A percentile compares a stretch with the other conserved stretches of the same genome.
Evolutionary conservation across 2,329 filamentous ascomycete genomes (phyloP).

Genomic region (Knoxdaviesia capensis): DNA sequence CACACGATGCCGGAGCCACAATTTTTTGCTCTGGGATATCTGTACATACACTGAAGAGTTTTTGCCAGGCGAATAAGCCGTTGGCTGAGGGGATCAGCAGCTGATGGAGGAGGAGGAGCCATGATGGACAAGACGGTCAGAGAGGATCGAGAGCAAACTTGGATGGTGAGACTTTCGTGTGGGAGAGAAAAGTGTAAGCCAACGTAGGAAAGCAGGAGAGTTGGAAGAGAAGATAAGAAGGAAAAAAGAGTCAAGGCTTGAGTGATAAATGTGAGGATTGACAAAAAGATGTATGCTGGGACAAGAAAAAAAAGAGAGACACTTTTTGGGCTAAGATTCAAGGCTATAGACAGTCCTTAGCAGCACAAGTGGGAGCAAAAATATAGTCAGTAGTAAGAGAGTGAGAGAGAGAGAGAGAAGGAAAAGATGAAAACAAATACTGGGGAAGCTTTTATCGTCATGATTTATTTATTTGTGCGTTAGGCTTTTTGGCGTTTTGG

Average conservation of each 20-base stretch:
- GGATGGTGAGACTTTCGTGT: not conserved
- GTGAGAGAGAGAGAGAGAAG: not conserved
- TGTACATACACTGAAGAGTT: conserved; percentile 70
- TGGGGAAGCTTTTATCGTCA: not conserved
- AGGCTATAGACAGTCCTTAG: too few species aligned
- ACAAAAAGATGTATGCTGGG: not conserved
- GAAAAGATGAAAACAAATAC: conserved; percentile 1
- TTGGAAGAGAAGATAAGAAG: not conserved
- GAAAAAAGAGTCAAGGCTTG: not conserved
- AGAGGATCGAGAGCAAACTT: not conserved
- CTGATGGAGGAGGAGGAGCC: conserved; percentile 45
- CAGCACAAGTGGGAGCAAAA: not conserved
- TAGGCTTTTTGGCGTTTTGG: not conserved
- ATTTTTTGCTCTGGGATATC: not conserved
- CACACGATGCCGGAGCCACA: too few species aligned
- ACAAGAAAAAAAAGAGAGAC: not conserved
- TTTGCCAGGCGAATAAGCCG: conserved; percentile 61
- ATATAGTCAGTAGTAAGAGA: not conserved
- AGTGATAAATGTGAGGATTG: not conserved
- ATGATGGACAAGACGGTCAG: conserved; percentile 1
- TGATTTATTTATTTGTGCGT: not conserved
- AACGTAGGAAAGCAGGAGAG: not conserved
- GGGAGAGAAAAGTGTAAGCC: not conserved
- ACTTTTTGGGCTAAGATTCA: too few species aligned
- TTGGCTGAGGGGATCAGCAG: conserved; percentile 50